phyloP scores from a whole-genome alignment of 1,139 yeast genomes.

The Lodderomyces parapsilosis region DNA sequence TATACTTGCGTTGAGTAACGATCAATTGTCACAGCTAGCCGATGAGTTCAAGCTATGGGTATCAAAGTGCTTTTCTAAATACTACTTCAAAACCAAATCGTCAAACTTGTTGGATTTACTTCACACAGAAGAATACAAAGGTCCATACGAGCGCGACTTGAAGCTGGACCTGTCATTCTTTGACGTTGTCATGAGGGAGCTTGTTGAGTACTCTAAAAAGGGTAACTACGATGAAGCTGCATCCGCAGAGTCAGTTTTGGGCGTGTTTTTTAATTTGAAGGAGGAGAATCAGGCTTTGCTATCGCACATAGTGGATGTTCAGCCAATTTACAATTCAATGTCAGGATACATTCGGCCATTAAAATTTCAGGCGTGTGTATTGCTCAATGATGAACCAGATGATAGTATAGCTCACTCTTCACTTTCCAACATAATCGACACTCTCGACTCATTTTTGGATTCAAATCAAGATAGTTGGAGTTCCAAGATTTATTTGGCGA shows the following conservation, averaged over 20 bases:
- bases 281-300: conserved; percentile 16
- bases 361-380: conserved; percentile 31
- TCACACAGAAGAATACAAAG: conserved; percentile 13
- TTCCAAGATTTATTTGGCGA: conserved; percentile 28
- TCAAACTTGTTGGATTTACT: neutral
- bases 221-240: conserved; percentile 15
- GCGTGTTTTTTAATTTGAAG: conserved; percentile 31
- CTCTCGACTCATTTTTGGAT: conserved; percentile 10
- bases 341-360: conserved; percentile 15
- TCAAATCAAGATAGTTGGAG: conserved; percentile 25
- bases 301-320: conserved; percentile 18
- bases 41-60: conserved; percentile 36
- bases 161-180: conserved; percentile 10
- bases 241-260: conserved; percentile 38
- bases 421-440: conserved; percentile 5
- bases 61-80: conserved; percentile 41
- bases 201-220: conserved; percentile 12
- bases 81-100: conserved; percentile 22
- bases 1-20: neutral
- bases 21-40: conserved; percentile 7
- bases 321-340: neutral
- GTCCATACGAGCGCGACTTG: conserved; percentile 8
- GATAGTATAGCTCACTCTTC: conserved; percentile 15
- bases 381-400: conserved; percentile 25
- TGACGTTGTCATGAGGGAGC: conserved; percentile 15